Conservation (phyloP, 1,284 basidiomycete species). For the Neotropicomus parvogracilis region DNA sequence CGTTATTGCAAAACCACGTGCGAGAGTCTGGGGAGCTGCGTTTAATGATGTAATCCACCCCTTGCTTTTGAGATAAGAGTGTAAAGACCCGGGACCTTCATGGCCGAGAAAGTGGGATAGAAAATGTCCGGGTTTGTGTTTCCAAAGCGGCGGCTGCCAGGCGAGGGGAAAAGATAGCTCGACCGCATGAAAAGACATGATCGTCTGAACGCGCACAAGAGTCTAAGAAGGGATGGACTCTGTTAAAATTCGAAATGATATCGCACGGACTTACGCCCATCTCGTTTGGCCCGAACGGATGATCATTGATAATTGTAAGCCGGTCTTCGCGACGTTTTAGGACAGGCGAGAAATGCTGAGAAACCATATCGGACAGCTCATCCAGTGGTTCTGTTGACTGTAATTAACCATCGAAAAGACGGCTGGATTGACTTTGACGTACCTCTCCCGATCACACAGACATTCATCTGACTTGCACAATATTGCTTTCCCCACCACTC, state of each 20-base stretch:
- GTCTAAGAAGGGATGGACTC: conserved; percentile 45
- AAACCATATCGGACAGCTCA: conserved; percentile 68
- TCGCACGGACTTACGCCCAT: conserved; percentile 58
- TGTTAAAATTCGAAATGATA: background rate
- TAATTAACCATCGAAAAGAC: background rate
- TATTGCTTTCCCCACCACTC: conserved; percentile 96
- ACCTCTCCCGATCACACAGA: conserved; percentile 91
- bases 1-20: conserved; percentile 86
- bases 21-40: conserved; percentile 72
- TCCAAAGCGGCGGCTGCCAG: conserved; percentile 79
- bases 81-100: conserved; percentile 91
- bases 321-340: conserved; percentile 66
- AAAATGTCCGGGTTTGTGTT: conserved; percentile 79
- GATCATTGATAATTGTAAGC: conserved; percentile 67
- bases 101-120: conserved; percentile 90
- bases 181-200: conserved; percentile 86
- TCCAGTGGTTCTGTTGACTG: conserved; percentile 71
- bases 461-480: conserved; percentile 90
- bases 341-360: conserved; percentile 75
- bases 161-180: conserved; percentile 89
- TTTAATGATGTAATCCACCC: conserved; percentile 88
- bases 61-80: conserved; percentile 88
- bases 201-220: conserved; percentile 83
- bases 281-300: conserved; percentile 73
- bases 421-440: conserved; percentile 12